Evolutionary conservation across 139 green algal genomes (phyloP).

Genomic region (Micractinium sp.): DNA sequence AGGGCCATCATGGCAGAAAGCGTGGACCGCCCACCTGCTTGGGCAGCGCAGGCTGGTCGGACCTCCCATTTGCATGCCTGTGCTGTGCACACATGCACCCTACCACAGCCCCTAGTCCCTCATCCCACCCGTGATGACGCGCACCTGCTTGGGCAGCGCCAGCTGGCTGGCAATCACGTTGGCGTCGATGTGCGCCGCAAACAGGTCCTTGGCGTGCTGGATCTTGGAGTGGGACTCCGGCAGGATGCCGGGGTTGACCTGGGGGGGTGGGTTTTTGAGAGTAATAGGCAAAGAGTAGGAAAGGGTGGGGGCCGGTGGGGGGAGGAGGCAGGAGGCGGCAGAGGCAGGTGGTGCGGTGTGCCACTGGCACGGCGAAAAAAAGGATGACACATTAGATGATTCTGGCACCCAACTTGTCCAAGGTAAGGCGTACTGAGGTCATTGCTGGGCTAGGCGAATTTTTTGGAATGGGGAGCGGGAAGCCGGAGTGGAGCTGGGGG

Average conservation of each 20-base stretch:
- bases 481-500: too few species aligned
- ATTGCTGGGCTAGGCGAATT: too few species aligned
- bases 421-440: too few species aligned
- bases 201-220: slow-evolving; percentile 72
- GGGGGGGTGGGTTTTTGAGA: neutral
- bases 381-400: too few species aligned
- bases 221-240: slow-evolving; percentile 81
- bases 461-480: too few species aligned
- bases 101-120: neutral
- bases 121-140: slow-evolving; percentile 25
- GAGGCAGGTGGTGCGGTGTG: too few species aligned
- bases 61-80: too few species aligned
- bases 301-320: neutral
- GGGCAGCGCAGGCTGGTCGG: neutral
- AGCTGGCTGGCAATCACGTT: slow-evolving; percentile 46
- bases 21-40: too few species aligned
- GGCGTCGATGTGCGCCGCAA: slow-evolving; percentile 62
- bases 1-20: neutral
- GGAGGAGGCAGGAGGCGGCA: too few species aligned
- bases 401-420: too few species aligned
- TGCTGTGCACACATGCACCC: too few species aligned
- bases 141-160: slow-evolving; percentile 27
- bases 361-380: too few species aligned
- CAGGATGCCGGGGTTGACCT: slow-evolving; percentile 60
- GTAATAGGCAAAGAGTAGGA: neutral